These are phyloP conservation scores for Poterioochromonas sp. DNA, from an alignment of 352 stramenopile genomes.

Conservation along the genomic window DNA sequence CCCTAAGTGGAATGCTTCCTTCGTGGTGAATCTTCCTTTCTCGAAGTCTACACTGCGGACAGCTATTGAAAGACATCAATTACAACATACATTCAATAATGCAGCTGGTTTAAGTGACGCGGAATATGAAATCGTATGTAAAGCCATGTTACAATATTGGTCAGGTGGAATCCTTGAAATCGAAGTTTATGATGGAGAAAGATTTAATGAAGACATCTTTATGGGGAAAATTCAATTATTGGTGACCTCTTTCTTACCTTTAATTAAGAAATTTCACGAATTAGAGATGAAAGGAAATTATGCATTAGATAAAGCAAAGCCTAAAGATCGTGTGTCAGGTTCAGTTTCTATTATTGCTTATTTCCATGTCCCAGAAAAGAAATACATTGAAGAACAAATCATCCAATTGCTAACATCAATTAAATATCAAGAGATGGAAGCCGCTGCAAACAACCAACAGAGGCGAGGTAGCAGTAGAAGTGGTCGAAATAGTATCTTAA, in stretches of 20 bases:
- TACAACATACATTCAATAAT: not conserved
- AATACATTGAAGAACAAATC: not conserved
- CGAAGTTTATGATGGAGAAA: conserved; percentile 18
- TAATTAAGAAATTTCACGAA: not conserved
- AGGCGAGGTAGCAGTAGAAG: too few species aligned
- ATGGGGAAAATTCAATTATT: conserved; percentile 6
- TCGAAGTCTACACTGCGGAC: not conserved
- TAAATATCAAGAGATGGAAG: too few species aligned
- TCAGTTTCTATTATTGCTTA: not conserved
- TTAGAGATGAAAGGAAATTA: not conserved
- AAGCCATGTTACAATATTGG: not conserved
- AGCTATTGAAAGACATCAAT: not conserved
- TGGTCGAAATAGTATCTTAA: too few species aligned
- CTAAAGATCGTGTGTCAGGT: not conserved
- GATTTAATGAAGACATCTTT: conserved; percentile 33
- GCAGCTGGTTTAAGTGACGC: not conserved
- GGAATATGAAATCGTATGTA: not conserved
- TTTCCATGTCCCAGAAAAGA: conserved; percentile 16
- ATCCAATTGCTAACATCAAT: not conserved
- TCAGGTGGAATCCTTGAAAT: not conserved
- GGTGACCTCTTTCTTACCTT: not conserved
- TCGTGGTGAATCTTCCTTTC: not conserved
- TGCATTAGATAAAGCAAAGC: not conserved
- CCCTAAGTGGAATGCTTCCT: not conserved
- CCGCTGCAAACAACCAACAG: too few species aligned